Percentiles rank a stretch among this genome's conserved stretches.
Evolutionary conservation across 2,329 filamentous ascomycete genomes (phyloP).

Genomic region (Lasiodiplodia sp.): DNA sequence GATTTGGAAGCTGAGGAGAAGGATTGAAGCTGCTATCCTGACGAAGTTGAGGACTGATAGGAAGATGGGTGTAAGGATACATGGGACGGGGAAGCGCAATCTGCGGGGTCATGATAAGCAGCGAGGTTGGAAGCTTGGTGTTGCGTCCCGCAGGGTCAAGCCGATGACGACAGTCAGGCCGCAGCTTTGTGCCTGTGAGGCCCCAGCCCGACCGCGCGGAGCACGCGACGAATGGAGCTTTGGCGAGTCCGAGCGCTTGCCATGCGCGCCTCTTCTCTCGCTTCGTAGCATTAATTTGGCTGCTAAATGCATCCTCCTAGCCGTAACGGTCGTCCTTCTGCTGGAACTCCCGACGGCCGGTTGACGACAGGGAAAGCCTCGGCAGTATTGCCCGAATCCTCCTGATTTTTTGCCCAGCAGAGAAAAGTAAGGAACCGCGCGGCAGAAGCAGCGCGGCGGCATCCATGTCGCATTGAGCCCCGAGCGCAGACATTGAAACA

Average conservation of each 20-base stretch:
- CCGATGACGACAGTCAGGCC: slow-evolving; percentile 4
- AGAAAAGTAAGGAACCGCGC: not conserved
- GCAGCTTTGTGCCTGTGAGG: slow-evolving; percentile 1
- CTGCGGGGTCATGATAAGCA: slow-evolving; percentile 9
- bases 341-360: not conserved
- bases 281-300: slow-evolving; percentile 16
- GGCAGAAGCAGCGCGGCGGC: not conserved
- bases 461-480: slow-evolving; percentile 12
- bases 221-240: slow-evolving; percentile 8
- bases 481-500: not conserved
- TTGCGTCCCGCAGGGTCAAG: not conserved
- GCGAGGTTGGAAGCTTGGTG: slow-evolving; percentile 7
- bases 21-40: too few species aligned
- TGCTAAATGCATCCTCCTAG: not conserved
- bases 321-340: slow-evolving; percentile 1
- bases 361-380: not conserved
- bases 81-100: not conserved
- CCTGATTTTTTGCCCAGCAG: not conserved
- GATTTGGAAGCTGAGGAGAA: not conserved
- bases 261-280: slow-evolving; percentile 1
- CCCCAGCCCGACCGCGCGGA: not conserved
- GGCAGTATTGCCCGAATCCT: not conserved
- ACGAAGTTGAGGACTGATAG: too few species aligned
- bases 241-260: not conserved
- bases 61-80: not conserved